These are phyloP conservation scores for Neurospora tetraspora DNA, from an alignment of 495 filamentous ascomycete species.

Conservation along the genomic window DNA sequence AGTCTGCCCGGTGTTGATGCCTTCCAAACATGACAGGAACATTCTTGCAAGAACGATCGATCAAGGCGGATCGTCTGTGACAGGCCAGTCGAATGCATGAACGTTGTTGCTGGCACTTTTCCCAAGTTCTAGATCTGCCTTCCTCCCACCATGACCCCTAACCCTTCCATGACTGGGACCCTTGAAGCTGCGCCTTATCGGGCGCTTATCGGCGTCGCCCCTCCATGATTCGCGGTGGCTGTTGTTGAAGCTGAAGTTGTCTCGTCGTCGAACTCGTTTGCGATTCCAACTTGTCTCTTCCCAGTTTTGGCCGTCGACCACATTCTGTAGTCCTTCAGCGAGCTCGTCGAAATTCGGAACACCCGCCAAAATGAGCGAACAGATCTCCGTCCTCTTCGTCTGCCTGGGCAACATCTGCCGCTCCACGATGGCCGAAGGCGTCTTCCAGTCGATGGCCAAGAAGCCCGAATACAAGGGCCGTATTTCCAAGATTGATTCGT, in stretches of 20 bases:
- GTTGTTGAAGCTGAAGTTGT: neutral
- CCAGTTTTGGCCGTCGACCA: neutral
- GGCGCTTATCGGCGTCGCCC: neutral
- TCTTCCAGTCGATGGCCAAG: constrained; percentile 66
- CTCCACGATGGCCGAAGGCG: constrained; percentile 92
- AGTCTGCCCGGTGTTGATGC: no score
- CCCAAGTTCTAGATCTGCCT: neutral
- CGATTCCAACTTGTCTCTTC: neutral
- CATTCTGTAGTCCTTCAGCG: neutral
- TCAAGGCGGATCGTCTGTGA: no score
- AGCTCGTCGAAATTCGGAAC: neutral
- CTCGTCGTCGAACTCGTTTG: neutral
- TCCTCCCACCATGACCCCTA: neutral
- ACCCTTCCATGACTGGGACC: neutral
- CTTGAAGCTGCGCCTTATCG: neutral
- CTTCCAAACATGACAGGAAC: neutral
- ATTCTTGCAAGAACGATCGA: no score
- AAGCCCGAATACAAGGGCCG: constrained; percentile 43
- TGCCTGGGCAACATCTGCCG: constrained; percentile 95
- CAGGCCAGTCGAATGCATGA: no score
- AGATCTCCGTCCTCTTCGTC: constrained; percentile 80
- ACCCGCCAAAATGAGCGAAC: constrained; percentile 15
- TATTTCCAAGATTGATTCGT: constrained; percentile 70
- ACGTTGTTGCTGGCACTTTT: neutral
- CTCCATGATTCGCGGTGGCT: neutral